These are phyloP conservation scores for Blepharisma undulans DNA, from an alignment of 169 alveolate genomes.

Conservation along the genomic window DNA sequence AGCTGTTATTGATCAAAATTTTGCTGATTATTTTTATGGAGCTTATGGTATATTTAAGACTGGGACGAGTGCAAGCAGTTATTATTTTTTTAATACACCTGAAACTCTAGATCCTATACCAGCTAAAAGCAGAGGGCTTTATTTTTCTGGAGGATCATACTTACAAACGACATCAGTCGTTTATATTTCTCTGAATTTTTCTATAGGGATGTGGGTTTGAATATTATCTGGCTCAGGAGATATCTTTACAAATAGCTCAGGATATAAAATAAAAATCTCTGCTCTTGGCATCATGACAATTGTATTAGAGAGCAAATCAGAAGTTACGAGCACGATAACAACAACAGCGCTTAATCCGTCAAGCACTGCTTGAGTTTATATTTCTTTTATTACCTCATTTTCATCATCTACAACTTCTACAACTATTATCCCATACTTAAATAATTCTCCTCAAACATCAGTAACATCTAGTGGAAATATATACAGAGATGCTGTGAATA, in stretches of 20 bases:
- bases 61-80: not conserved
- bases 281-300: not conserved
- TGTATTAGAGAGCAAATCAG: not conserved
- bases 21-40: not conserved
- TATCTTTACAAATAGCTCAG: not conserved
- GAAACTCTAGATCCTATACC: constrained; percentile 19
- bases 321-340: not conserved
- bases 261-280: not conserved
- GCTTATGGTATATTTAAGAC: not conserved
- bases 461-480: not conserved
- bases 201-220: not conserved
- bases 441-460: not conserved
- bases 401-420: not conserved
- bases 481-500: not conserved
- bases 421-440: not conserved
- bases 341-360: not conserved
- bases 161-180: too few species aligned
- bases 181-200: too few species aligned
- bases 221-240: not conserved
- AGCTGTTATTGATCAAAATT: not conserved
- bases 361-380: not conserved
- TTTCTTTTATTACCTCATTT: not conserved
- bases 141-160: too few species aligned
- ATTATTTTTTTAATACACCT: not conserved
- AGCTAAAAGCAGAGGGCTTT: not conserved